Evolutionary conservation across 768 basidiomycete genomes (phyloP).

Genomic region (Suillus occidentalis): DNA sequence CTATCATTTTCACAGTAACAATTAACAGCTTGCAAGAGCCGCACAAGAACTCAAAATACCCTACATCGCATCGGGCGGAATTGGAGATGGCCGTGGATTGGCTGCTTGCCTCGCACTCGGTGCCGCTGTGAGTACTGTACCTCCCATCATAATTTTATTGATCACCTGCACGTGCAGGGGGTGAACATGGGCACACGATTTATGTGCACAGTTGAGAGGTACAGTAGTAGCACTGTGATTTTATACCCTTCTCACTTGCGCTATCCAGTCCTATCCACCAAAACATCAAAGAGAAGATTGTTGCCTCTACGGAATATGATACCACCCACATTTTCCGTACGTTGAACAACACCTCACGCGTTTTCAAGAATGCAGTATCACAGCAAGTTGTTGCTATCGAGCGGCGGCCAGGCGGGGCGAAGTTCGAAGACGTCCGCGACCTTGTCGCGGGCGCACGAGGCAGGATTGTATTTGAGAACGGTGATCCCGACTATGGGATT

Average conservation of each 20-base stretch:
- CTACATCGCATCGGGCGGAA: constrained; percentile 88
- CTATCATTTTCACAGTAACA: neutral
- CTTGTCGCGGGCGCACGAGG: constrained; percentile 74
- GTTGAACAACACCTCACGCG: constrained; percentile 78
- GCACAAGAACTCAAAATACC: constrained; percentile 82
- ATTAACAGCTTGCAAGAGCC: constrained; percentile 74
- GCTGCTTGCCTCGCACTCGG: constrained; percentile 82
- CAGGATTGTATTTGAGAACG: constrained; percentile 73
- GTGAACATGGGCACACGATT: constrained; percentile 91
- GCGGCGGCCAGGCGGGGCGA: constrained; percentile 75
- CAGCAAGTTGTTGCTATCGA: constrained; percentile 86
- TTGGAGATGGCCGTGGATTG: constrained; percentile 84
- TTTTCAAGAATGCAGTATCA: constrained; percentile 83
- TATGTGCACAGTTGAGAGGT: constrained; percentile 89
- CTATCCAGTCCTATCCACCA: constrained; percentile 74
- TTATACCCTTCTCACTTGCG: neutral
- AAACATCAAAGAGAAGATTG: constrained; percentile 88
- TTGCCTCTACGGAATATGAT: constrained; percentile 78
- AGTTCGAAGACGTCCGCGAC: constrained; percentile 83
- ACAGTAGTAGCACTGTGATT: constrained; percentile 12
- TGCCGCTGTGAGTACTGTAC: constrained; percentile 56
- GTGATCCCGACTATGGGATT: constrained; percentile 85
- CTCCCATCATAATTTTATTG: neutral
- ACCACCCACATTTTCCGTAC: constrained; percentile 92
- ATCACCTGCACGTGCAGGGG: constrained; percentile 46